These are phyloP conservation scores for Aspergillus luchuensis DNA, from an alignment of 2,329 filamentous ascomycete genomes.

Conservation along the genomic window DNA sequence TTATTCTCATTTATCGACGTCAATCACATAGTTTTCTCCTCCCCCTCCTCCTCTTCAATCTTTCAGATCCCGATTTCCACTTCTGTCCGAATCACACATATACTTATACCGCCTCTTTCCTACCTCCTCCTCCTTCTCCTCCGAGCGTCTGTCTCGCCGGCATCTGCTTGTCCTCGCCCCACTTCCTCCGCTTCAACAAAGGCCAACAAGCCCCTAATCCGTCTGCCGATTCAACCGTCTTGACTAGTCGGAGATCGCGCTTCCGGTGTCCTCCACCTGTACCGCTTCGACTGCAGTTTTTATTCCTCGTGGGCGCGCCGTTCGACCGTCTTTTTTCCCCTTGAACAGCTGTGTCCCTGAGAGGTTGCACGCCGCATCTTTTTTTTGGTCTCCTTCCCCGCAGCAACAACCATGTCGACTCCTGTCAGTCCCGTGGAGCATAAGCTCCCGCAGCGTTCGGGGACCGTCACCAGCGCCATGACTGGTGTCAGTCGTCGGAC, in stretches of 20 bases:
- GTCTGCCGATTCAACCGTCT: constrained; percentile 5
- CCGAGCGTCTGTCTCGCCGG: neutral
- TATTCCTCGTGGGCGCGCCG: constrained; percentile 7
- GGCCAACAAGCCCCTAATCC: neutral
- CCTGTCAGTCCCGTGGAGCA: constrained; percentile 31
- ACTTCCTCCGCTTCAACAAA: neutral
- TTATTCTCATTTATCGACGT: neutral
- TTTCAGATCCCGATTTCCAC: no score
- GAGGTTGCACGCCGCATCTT: neutral
- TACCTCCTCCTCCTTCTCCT: neutral
- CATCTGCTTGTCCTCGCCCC: neutral
- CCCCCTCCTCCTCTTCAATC: no score
- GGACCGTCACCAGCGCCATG: constrained; percentile 33
- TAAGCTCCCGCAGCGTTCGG: constrained; percentile 38
- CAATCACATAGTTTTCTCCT: neutral
- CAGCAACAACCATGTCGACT: constrained; percentile 28
- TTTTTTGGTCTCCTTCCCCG: neutral
- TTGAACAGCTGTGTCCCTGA: neutral
- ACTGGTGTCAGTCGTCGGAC: constrained; percentile 35
- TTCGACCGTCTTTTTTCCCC: neutral
- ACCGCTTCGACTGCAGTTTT: constrained; percentile 3
- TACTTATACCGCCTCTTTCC: neutral
- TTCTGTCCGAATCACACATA: no score
- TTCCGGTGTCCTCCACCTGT: constrained; percentile 12
- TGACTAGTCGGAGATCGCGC: constrained; percentile 10